Evolutionary conservation across 495 filamentous ascomycete genomes (phyloP).

Genomic region (Rhizodiscina lignyota): DNA sequence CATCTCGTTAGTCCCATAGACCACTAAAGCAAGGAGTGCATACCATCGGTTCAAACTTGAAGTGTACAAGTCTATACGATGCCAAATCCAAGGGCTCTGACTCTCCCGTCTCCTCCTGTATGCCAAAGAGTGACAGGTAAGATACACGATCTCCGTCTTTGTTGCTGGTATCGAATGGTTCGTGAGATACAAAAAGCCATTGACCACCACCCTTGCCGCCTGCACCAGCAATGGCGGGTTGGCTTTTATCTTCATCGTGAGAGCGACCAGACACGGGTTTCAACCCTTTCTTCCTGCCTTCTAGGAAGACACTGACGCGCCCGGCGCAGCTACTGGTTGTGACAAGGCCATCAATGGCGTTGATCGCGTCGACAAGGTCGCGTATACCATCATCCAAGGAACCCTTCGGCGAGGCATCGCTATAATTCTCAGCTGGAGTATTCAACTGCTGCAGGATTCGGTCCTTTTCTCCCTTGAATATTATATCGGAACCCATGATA

Average conservation of each 20-base stretch:
- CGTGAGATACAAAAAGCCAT: slow-evolving; percentile 79
- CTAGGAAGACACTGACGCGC: slow-evolving; percentile 67
- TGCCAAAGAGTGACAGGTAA: slow-evolving; percentile 3
- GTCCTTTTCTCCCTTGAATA: slow-evolving; percentile 42
- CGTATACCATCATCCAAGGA: slow-evolving; percentile 61
- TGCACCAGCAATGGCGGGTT: slow-evolving; percentile 13
- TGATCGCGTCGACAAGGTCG: slow-evolving; percentile 60
- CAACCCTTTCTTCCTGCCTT: slow-evolving; percentile 42
- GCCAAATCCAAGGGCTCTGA: slow-evolving; percentile 2
- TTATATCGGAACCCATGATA: too few species aligned
- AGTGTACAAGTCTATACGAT: slow-evolving; percentile 43
- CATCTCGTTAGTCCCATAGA: slow-evolving; percentile 4
- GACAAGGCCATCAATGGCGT: slow-evolving; percentile 52
- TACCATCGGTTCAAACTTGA: slow-evolving; percentile 94
- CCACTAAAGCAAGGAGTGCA: slow-evolving; percentile 12
- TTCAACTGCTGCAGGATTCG: slow-evolving; percentile 49
- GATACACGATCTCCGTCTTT: slow-evolving; percentile 3
- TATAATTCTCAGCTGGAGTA: slow-evolving; percentile 46
- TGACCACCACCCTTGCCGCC: slow-evolving; percentile 68
- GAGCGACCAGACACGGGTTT: neutral
- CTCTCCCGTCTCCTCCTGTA: slow-evolving; percentile 2
- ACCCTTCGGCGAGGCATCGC: slow-evolving; percentile 73
- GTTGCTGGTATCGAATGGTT: neutral
- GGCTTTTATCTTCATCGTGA: neutral
- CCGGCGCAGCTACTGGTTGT: slow-evolving; percentile 89